Percentiles rank a stretch among this genome's conserved stretches.
Evolutionary conservation across 371 early-diverging fungal genomes (phyloP).

Genomic region (Parasitella parasitica): DNA sequence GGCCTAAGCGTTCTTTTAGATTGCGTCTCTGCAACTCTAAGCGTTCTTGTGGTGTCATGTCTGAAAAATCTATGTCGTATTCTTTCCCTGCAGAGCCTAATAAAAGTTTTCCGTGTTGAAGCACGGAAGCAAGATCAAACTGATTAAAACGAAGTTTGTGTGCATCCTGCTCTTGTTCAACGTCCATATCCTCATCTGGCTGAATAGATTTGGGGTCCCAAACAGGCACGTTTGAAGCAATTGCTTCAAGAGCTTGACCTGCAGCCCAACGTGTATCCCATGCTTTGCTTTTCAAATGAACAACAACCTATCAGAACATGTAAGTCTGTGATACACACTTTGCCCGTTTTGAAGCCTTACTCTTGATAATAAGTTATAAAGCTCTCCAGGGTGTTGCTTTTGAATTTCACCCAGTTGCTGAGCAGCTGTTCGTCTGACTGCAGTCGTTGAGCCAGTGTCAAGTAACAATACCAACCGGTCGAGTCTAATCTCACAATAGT

Average conservation of each 20-base stretch:
- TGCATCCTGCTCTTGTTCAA: constrained; percentile 24
- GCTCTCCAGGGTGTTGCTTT: constrained; percentile 90
- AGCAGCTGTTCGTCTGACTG: constrained; percentile 89
- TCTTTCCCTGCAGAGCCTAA: constrained; percentile 89
- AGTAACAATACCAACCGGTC: constrained; percentile 92
- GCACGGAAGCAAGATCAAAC: constrained; percentile 82
- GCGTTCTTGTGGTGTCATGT: constrained; percentile 85
- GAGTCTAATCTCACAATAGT: too few species aligned
- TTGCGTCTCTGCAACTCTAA: constrained; percentile 81
- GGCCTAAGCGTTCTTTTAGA: constrained; percentile 83
- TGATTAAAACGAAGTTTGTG: constrained; percentile 71
- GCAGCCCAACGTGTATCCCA: constrained; percentile 98
- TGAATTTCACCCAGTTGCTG: constrained; percentile 94
- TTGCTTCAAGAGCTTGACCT: constrained; percentile 87
- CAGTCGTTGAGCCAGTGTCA: constrained; percentile 90
- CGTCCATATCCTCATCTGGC: constrained; percentile 11
- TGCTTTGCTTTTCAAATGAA: constrained; percentile 81
- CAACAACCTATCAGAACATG: constrained; percentile 74
- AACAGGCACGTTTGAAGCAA: constrained; percentile 81
- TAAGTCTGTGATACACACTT: too few species aligned
- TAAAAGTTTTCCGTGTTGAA: constrained; percentile 80
- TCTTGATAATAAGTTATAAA: constrained; percentile 82
- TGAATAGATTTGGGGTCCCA: constrained; percentile 67
- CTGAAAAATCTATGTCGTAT: constrained; percentile 82
- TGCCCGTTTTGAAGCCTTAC: too few species aligned